These are phyloP conservation scores for Ceratocystis cacaofunesta DNA, from an alignment of 2,329 filamentous ascomycete species.

Conservation along the genomic window DNA sequence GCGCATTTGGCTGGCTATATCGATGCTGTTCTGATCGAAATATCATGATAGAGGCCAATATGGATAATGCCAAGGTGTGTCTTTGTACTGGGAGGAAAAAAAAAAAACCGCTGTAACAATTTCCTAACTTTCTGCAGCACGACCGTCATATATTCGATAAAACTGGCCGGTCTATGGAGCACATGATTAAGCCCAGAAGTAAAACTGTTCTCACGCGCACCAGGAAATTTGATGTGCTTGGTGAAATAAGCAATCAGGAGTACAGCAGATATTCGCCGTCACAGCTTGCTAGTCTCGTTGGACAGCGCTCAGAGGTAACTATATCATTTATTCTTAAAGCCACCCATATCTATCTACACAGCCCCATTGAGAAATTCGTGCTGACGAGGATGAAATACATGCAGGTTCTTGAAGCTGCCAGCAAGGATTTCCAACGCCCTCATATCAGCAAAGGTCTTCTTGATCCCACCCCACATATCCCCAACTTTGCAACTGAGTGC, in stretches of 20 bases:
- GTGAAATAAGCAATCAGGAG: conserved; percentile 30
- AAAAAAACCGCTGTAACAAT: conserved; percentile 4
- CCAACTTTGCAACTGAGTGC: conserved; percentile 8
- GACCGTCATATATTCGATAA: conserved; percentile 25
- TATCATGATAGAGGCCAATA: conserved; percentile 24
- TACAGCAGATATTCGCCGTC: conserved; percentile 31
- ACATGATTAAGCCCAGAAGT: conserved; percentile 25
- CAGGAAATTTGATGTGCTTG: conserved; percentile 31
- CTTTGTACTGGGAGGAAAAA: conserved; percentile 3
- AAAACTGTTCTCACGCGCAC: conserved; percentile 29
- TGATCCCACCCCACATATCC: conserved; percentile 20
- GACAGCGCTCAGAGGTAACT: conserved; percentile 36
- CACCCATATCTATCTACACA: conserved; percentile 3
- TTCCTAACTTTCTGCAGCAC: conserved; percentile 8
- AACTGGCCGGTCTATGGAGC: conserved; percentile 24
- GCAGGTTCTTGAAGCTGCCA: conserved; percentile 19
- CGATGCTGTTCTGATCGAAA: conserved; percentile 52
- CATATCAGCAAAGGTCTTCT: conserved; percentile 16
- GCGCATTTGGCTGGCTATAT: conserved; percentile 57
- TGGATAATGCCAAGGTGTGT: conserved; percentile 20
- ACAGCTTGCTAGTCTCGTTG: conserved; percentile 34
- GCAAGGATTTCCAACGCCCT: conserved; percentile 18
- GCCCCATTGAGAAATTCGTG: conserved; percentile 19
- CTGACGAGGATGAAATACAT: conserved; percentile 19
- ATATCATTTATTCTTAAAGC: no score